Base-by-base conservation (phyloP, 192 early-diverging fungal genomes). In the Paraglomus occultum region DNA sequence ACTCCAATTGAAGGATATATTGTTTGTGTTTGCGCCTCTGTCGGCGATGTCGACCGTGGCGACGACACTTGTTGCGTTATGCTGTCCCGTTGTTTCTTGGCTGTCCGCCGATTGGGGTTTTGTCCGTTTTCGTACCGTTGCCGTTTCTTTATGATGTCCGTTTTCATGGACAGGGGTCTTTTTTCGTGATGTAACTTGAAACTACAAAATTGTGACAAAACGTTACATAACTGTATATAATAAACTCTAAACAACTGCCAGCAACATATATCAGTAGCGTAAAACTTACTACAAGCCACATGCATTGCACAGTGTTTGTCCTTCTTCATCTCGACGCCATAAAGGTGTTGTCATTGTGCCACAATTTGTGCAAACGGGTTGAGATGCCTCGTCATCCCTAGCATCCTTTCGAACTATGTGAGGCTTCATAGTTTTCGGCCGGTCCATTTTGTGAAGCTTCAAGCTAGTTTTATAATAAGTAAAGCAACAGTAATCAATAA, bases 341-440 rank as follows among this genome's bases (percentile, higher is more conserved):
- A 99, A 80, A 1, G 95, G 90, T 17, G 97, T 99, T 48, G 88
- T 89, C 6, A 88, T 96, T 0, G 89, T 90, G 47, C 84, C 78
- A 70, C 91, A 92, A 73, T 92, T 92, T 68, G 82, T 82, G 61
- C 91, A 92, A 6, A 76, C 82, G 54, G 85, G 60, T 73, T 79
- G 77, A 43, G 75, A 52, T 42, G 69, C 77, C 20, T 82, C 78
- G 48, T 78, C 76, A n/a, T 74, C 73, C 0, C 67, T 49, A 48
- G 71, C 75, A 66, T 72, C 80, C 70, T 85, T 84, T 44, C 79
- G 82, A n/a, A 86, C 82, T 3, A 88, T 84, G 70, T 88, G 88
- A 0, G 90, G 85, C 52, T 92, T 90, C 77, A 97, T 77, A 40
- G 83, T 82, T 68, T 90, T 85, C 43, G 95, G 95, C 46, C 95